Base-by-base conservation (phyloP, 2,329 filamentous ascomycete species). In the Colletotrichum gloeosporioides region DNA sequence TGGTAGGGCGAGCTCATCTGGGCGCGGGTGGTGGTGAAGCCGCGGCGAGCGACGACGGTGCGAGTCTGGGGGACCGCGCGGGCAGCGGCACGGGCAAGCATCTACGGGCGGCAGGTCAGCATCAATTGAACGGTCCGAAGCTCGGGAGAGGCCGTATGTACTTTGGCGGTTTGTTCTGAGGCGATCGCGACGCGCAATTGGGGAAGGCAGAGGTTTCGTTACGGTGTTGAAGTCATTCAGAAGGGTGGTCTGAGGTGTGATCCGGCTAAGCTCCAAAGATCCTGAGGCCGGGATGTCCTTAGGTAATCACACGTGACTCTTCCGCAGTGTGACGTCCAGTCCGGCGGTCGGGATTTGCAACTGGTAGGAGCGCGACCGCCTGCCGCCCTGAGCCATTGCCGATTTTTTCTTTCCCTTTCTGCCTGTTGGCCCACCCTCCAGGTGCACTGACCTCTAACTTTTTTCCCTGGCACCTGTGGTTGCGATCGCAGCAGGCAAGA, bases 1-100 rank as follows among this genome's bases (percentile, higher is more conserved):
- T 99, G 97, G 93, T 98, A 98, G 79, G 96, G 96, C 85, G 95
- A 98, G 82, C 90, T 92, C 85, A 98, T 89, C 87, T 95, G 95
- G 85, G 94, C 88, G 84, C 95, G 95, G 86, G 96, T 98, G 84
- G 95, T 93, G 87, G 96, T 94, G 94, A 99, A 98, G 89, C 94
- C 95, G 87, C 97, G 96, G 90, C 96, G 95, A 91, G 93, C 91
- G 89, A 96, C 90, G 85, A 93, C 86, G 80, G 91, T 88, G 84
- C 93, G 92, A 85, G 93, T 92, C 86, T 90, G 87, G 81, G 88
- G 85, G 82, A 86, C 87, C 86, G 90, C 90, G 85, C 91, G 91
- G 83, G 88, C 82, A 82, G 88, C 90, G 87, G 92, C 90, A 85
- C 94, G 93, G 88, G 95, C 91, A 87, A 97, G 90, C 96, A 98